phyloP scores from a whole-genome alignment of 306 rosid species.

The Dryas octopetala region DNA sequence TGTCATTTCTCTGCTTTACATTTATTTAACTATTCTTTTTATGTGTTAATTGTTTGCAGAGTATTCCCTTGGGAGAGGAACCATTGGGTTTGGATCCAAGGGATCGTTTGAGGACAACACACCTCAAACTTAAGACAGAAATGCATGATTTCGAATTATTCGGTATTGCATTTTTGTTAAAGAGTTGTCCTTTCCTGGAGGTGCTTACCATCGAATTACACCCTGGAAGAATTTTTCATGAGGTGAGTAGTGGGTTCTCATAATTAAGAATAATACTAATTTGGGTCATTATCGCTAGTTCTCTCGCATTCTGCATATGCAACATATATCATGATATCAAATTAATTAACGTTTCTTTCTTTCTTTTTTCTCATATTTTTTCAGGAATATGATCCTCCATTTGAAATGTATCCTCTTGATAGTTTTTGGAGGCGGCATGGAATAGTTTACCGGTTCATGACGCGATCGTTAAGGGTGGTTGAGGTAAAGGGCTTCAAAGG shows the following conservation, averaged over 20 bases:
- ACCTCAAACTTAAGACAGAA: conserved; percentile 40
- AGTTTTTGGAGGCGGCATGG: neutral
- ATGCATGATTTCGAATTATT: conserved; percentile 36
- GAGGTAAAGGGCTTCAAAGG: conserved; percentile 29
- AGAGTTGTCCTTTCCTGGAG: conserved; percentile 35
- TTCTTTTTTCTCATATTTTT: neutral
- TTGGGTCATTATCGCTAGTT: too few species aligned
- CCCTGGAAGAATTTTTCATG: neutral
- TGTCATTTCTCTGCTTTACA: neutral
- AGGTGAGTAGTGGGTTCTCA: conserved; percentile 20
- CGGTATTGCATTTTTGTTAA: conserved; percentile 45
- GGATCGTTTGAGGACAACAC: conserved; percentile 16
- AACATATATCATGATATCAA: too few species aligned
- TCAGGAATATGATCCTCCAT: conserved; percentile 36
- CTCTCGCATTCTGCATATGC: too few species aligned
- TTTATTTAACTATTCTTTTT: neutral
- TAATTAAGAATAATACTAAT: neutral
- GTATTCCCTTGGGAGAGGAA: conserved; percentile 31
- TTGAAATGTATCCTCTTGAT: neutral
- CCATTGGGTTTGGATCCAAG: neutral
- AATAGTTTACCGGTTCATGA: neutral
- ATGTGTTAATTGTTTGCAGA: conserved; percentile 13
- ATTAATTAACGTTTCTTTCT: too few species aligned
- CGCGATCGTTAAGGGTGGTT: conserved; percentile 9
- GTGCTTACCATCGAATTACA: conserved; percentile 35